phyloP scores from a whole-genome alignment of 2,329 filamentous ascomycete species.

The Ascochyta koolunga region DNA sequence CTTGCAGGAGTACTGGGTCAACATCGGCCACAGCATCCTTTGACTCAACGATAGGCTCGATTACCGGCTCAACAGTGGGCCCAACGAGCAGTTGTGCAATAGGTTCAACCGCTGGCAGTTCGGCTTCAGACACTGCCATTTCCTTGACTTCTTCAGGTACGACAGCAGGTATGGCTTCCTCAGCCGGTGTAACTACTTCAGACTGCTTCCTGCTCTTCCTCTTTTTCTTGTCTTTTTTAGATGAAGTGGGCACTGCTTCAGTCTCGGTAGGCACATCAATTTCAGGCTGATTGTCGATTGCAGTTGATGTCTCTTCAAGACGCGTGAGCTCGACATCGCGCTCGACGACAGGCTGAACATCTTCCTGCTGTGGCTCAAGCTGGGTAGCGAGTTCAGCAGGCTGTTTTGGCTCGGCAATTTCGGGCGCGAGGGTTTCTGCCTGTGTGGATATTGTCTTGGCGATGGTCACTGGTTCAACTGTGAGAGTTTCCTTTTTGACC shows the following conservation, averaged over 20 bases:
- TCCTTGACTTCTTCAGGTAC: not conserved
- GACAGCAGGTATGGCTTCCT: not conserved
- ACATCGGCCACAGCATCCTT: not conserved
- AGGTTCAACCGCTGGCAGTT: not conserved
- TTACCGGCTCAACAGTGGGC: not conserved
- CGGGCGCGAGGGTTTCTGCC: not conserved
- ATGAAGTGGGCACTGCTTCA: not conserved
- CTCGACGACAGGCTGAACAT: not conserved
- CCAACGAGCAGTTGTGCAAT: not conserved
- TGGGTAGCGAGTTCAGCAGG: conserved; percentile 4
- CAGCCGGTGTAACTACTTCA: conserved; percentile 7
- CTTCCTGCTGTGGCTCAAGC: conserved; percentile 9
- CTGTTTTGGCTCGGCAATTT: not conserved
- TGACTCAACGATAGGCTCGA: not conserved
- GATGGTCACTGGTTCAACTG: not conserved
- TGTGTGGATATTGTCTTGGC: not conserved
- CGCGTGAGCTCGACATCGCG: not conserved
- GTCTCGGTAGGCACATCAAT: not conserved
- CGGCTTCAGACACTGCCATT: not conserved
- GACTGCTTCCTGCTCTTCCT: conserved; percentile 31
- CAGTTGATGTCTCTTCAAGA: not conserved
- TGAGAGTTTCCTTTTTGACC: not conserved
- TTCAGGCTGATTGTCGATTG: not conserved
- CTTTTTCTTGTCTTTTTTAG: conserved; percentile 23
- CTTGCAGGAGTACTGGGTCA: not conserved